phyloP scores from a whole-genome alignment of 768 basidiomycete genomes.

The Cytidiella melzeri region DNA sequence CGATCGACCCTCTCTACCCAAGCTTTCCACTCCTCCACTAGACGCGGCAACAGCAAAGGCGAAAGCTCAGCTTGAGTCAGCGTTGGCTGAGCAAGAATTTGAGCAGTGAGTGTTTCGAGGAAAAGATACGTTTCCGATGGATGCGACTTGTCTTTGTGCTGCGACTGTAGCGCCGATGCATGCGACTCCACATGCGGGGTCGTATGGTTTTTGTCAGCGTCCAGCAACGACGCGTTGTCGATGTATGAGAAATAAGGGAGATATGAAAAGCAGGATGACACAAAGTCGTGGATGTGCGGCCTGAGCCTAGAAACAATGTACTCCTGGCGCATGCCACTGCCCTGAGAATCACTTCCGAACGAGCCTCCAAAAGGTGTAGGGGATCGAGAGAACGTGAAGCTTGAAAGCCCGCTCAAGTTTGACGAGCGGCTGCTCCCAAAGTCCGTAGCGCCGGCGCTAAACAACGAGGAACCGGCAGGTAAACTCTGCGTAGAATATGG shows the following conservation, averaged over 20 bases:
- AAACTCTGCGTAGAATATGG: conserved; percentile 60
- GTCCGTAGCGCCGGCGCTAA: conserved; percentile 22
- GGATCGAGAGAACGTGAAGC: conserved; percentile 23
- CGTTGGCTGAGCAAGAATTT: conserved; percentile 61
- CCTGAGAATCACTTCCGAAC: conserved; percentile 8
- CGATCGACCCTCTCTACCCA: conserved; percentile 71
- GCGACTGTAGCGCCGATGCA: conserved; percentile 38
- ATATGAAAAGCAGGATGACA: conserved; percentile 72
- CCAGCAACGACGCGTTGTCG: conserved; percentile 21
- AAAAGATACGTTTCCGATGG: conserved; percentile 72
- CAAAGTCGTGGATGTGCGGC: conserved; percentile 71
- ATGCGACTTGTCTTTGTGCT: conserved; percentile 61
- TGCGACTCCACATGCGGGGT: conserved; percentile 26
- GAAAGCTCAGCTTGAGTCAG: conserved; percentile 55
- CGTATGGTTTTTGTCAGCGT: conserved; percentile 16
- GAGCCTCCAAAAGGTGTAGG: conserved; percentile 12
- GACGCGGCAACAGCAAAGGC: conserved; percentile 54
- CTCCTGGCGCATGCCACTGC: conserved; percentile 66
- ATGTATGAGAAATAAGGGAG: conserved; percentile 79
- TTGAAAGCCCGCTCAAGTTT: conserved; percentile 1
- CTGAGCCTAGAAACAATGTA: conserved; percentile 73
- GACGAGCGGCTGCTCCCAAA: conserved; percentile 9
- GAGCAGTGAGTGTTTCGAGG: conserved; percentile 61
- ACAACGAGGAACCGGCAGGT: conserved; percentile 25
- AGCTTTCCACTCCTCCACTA: conserved; percentile 69